A percentile compares a stretch with the other conserved stretches of the same genome.
Evolutionary conservation across 192 early-diverging fungal genomes (phyloP).

Genomic region (Paraglomus brasilianum): DNA sequence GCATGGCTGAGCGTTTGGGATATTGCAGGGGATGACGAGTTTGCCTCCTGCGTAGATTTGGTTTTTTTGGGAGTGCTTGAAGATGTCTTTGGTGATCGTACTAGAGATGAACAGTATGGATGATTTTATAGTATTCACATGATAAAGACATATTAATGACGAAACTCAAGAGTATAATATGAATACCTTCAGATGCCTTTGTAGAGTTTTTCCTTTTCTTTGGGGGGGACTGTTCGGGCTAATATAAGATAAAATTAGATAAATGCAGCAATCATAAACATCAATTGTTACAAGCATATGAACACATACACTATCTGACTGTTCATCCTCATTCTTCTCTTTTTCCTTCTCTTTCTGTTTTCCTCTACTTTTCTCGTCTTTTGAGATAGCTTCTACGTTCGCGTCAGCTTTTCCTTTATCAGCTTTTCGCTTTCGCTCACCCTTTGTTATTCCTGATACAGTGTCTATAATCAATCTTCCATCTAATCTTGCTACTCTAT

Average conservation of each 20-base stretch:
- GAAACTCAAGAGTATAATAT: background rate
- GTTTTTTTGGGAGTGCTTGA: slow-evolving; percentile 18
- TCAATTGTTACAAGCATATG: background rate
- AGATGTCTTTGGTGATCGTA: background rate
- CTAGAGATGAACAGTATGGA: background rate
- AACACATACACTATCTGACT: background rate
- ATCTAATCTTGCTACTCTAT: slow-evolving; percentile 17
- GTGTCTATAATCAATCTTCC: slow-evolving; percentile 6
- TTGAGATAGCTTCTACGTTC: background rate
- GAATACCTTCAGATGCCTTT: slow-evolving; percentile 8
- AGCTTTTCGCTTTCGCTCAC: background rate
- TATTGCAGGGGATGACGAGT: slow-evolving; percentile 1
- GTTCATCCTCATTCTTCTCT: background rate
- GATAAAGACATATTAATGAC: background rate
- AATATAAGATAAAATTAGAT: background rate
- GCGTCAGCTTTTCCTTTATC: slow-evolving; percentile 13
- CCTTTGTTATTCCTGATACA: background rate
- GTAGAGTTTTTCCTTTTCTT: background rate
- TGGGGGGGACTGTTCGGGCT: background rate
- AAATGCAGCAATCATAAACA: background rate
- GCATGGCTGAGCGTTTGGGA: background rate
- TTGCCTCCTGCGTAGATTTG: slow-evolving; percentile 1
- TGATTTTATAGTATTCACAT: background rate
- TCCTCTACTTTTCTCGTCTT: slow-evolving; percentile 6
- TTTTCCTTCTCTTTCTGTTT: slow-evolving; percentile 4